Conservation (phyloP, 768 basidiomycete genomes). For the Mycena maculata region DNA sequence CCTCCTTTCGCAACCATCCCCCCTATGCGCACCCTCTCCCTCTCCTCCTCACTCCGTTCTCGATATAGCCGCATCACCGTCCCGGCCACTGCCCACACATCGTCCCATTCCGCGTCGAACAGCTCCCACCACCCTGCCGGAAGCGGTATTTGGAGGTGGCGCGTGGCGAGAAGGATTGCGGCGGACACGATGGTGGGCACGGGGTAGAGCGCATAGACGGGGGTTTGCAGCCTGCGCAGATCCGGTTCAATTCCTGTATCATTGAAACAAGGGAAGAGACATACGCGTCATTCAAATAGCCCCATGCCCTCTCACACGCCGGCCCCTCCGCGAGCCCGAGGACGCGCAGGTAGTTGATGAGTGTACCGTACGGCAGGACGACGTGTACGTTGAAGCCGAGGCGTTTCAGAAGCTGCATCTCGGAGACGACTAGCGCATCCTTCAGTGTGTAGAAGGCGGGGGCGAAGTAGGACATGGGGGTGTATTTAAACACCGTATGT, state of each 20-base stretch:
- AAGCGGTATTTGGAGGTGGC: constrained; percentile 77
- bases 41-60: constrained; percentile 59
- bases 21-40: constrained; percentile 51
- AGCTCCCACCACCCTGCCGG: constrained; percentile 93
- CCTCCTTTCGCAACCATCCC: constrained; percentile 81
- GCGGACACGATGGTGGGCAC: constrained; percentile 92
- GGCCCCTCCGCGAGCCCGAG: constrained; percentile 84
- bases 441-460: constrained; percentile 93
- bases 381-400: constrained; percentile 96
- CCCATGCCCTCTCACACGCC: constrained; percentile 88
- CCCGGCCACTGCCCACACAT: constrained; percentile 88
- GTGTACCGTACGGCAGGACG: constrained; percentile 91
- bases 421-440: constrained; percentile 91
- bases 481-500: constrained; percentile 67
- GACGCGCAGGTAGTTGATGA: constrained; percentile 93
- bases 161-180: constrained; percentile 84
- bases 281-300: constrained; percentile 95
- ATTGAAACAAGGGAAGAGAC: constrained; percentile 44
- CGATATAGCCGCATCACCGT: constrained; percentile 86
- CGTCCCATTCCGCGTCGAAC: constrained; percentile 93
- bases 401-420: constrained; percentile 98
- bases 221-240: constrained; percentile 85
- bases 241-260: not conserved
- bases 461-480: constrained; percentile 91
- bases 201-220: constrained; percentile 90